Base-by-base conservation (phyloP, 768 basidiomycete species). In the Lactarius indigo region DNA sequence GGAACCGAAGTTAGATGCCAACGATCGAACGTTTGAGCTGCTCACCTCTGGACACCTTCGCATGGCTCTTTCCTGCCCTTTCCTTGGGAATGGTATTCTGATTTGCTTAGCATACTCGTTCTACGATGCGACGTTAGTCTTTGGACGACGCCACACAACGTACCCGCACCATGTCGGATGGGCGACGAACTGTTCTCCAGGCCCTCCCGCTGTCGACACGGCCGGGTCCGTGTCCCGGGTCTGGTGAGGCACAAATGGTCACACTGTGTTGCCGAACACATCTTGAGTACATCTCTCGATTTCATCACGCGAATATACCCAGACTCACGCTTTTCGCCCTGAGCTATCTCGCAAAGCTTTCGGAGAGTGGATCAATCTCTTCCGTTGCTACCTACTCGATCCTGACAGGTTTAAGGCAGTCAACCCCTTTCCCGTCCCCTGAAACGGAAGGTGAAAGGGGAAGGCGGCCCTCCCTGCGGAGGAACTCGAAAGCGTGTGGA, bases 41-140 rank as follows among this genome's bases (percentile, higher is more conserved):
- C 82, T 65, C 67, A 89, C 95, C 92, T 83, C 90, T 91, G 60
- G 98, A 98, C 30, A 98, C 91, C 72, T 97, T 98, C 57, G 94
- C 96, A 64, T 90, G 87, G 1, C 89, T 84, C 72, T 94, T 96
- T 50, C 89, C 89, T 15, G 84, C 79, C 68, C 89, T 89, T 50
- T 92, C 89, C 75, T n/a, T 90, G 87, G 1, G 86, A 83, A 20
- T 87, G 85, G 66, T 88, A 89, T 91, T 72, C 84, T 85, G 69
- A 98, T 91, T 75, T 96, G 91, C 72, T 92, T 91, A 33, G 94
- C 87, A 75, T 96, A 94, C 78, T 98, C 93, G 75, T 98, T 92
- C 95, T 96, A 67, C 64, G 64, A 67, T 54, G 60, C 35, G 13
- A 60, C 64, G 23, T 54, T 50, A 69, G 50, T 41, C 18, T 61